Evolutionary conservation across 2,329 filamentous ascomycete species (phyloP).

Genomic region (Bertia moriformis): DNA sequence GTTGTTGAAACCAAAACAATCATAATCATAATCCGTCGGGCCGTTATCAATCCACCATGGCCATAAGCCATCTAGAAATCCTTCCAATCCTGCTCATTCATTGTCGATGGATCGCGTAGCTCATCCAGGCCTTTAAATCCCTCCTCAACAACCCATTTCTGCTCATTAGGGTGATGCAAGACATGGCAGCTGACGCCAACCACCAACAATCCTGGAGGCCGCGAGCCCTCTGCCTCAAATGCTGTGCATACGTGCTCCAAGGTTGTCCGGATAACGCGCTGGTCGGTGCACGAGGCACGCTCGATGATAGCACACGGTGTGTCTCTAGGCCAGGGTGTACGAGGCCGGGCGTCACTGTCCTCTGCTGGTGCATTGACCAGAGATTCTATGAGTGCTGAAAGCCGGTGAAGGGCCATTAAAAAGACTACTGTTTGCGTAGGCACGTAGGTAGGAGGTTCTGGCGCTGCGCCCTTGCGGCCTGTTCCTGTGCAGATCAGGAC

Average conservation of each 20-base stretch:
- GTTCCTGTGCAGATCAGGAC: slow-evolving; percentile 94
- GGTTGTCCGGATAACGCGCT: slow-evolving; percentile 80
- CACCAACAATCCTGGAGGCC: slow-evolving; percentile 78
- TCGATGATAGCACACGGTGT: slow-evolving; percentile 90
- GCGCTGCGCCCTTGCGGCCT: slow-evolving; percentile 72
- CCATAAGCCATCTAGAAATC: too few species aligned
- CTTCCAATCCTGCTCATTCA: too few species aligned
- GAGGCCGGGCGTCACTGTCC: slow-evolving; percentile 12
- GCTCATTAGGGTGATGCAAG: slow-evolving; percentile 40
- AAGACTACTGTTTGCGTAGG: slow-evolving; percentile 74
- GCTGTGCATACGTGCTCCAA: slow-evolving; percentile 66
- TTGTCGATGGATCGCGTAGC: too few species aligned
- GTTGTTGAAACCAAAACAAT: too few species aligned
- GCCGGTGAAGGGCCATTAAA: slow-evolving; percentile 83
- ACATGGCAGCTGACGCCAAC: slow-evolving; percentile 75
- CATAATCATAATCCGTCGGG: too few species aligned
- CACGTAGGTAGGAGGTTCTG: slow-evolving; percentile 68
- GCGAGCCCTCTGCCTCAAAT: slow-evolving; percentile 74
- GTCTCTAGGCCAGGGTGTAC: slow-evolving; percentile 50
- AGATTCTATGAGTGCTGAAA: slow-evolving; percentile 58
- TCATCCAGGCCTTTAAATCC: slow-evolving; percentile 62
- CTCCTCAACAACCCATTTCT: slow-evolving; percentile 74
- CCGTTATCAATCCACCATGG: too few species aligned
- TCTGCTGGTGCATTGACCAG: slow-evolving; percentile 33
- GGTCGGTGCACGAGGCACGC: slow-evolving; percentile 83